phyloP scores from a whole-genome alignment of 2,329 filamentous ascomycete species.

The Magnaporthiopsis rhizophila region DNA sequence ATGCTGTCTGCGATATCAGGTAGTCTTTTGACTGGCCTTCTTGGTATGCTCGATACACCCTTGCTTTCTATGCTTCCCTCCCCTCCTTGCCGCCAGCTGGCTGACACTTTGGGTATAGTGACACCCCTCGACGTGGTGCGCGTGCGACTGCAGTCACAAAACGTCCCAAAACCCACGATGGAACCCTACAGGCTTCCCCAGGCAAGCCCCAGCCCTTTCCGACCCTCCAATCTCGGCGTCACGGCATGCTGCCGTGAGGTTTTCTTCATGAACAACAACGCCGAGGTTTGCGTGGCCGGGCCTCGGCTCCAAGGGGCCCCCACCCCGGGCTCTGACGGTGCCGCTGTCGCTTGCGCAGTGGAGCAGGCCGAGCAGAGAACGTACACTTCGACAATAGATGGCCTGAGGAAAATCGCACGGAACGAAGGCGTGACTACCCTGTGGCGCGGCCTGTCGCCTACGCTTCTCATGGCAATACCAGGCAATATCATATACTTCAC shows the following conservation, averaged over 20 bases:
- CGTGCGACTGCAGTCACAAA: conserved; percentile 85
- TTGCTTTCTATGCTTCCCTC: background rate
- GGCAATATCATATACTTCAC: conserved; percentile 98
- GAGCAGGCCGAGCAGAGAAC: conserved; percentile 77
- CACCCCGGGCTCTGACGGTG: conserved; percentile 25
- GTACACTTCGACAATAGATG: conserved; percentile 87
- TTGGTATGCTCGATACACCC: conserved; percentile 52
- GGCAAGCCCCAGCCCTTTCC: conserved; percentile 51
- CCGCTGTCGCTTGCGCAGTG: conserved; percentile 66
- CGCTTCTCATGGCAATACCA: conserved; percentile 85
- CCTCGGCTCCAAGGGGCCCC: conserved; percentile 43
- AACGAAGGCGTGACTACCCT: conserved; percentile 82
- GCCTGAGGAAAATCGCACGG: conserved; percentile 84
- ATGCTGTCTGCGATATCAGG: conserved; percentile 93
- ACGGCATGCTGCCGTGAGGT: conserved; percentile 95
- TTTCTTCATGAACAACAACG: conserved; percentile 80
- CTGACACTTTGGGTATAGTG: conserved; percentile 41
- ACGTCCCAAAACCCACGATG: conserved; percentile 30
- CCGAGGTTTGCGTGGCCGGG: conserved; percentile 71
- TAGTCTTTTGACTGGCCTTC: conserved; percentile 78
- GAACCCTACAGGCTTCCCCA: conserved; percentile 10
- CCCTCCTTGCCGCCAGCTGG: conserved; percentile 3
- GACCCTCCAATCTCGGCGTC: conserved; percentile 74
- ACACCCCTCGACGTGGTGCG: conserved; percentile 96
- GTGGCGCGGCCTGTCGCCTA: conserved; percentile 92